phyloP scores from a whole-genome alignment of 2,329 filamentous ascomycete genomes.

The Cladosporium austrohemisphaericum region DNA sequence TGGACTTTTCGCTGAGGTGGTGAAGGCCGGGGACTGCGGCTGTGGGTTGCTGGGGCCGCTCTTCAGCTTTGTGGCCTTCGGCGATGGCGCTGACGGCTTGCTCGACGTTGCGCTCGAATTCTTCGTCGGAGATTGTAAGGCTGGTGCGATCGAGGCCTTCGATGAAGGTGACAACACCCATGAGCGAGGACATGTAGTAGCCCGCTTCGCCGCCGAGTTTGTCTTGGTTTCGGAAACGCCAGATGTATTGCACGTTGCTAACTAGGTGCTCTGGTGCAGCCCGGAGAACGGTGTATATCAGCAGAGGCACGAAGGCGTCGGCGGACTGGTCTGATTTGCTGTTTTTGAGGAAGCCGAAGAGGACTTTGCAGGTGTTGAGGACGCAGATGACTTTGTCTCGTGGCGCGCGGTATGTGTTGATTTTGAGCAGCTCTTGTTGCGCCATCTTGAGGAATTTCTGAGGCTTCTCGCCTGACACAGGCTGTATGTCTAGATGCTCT shows the following conservation, averaged over 20 bases:
- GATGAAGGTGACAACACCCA: conserved; percentile 94
- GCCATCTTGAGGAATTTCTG: conserved; percentile 83
- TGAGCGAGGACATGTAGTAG: conserved; percentile 93
- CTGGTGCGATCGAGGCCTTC: conserved; percentile 94
- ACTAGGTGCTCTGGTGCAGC: conserved; percentile 93
- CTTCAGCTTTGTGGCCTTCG: conserved; percentile 69
- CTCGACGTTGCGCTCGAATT: conserved; percentile 96
- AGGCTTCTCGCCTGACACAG: conserved; percentile 72
- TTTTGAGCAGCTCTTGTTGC: conserved; percentile 92
- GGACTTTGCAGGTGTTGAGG: conserved; percentile 98
- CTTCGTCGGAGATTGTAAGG: conserved; percentile 87
- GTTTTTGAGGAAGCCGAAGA: conserved; percentile 91
- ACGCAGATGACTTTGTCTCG: conserved; percentile 98
- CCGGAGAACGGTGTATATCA: conserved; percentile 94
- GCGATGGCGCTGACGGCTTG: conserved; percentile 92
- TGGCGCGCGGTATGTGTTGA: conserved; percentile 94
- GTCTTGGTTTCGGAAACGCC: conserved; percentile 94
- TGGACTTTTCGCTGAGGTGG: conserved; percentile 46
- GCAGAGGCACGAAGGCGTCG: conserved; percentile 88
- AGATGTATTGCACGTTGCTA: conserved; percentile 96
- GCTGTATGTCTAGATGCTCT: conserved; percentile 86
- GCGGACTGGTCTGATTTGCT: conserved; percentile 91
- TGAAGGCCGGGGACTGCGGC: conserved; percentile 35
- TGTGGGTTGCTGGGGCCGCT: conserved; percentile 35
- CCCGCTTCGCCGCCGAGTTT: conserved; percentile 96